Base-by-base conservation (phyloP, 371 early-diverging fungal genomes). In the Syncephalastrum monosporum region DNA sequence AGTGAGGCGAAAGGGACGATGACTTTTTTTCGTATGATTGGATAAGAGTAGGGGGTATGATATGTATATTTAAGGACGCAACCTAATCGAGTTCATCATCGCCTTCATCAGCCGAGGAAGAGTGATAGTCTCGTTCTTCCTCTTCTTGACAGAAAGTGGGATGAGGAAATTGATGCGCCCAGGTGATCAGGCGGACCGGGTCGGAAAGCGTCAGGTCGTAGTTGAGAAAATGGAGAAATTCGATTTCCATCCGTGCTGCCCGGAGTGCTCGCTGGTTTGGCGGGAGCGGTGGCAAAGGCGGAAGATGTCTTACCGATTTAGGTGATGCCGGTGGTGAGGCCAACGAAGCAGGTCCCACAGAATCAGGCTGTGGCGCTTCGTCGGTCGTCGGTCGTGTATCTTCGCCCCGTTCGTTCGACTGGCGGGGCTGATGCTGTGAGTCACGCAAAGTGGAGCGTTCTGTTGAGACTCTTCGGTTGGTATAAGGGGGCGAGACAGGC, bases 171-270 rank as follows among this genome's bases (percentile, higher is more conserved):
- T 51, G 52, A 19, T 63, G 63, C 13, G 73, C 73, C 77, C 73
- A 76, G 12, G 54, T 42, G 14, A 76, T 68, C 1, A 76, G 58
- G 12, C 60, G 43, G n/a, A 56, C 44, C 16, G 75, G 71, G 56
- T 74, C 71, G 38, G 62, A 46, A 14, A 69, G 49, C 4, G 69
- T 66, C 25, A 77, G 55, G 55, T 82, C 81, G 55, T 75, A 72
- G 16, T 82, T 69, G 47, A 84, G 55, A 57, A 82, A 80, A 16
- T 75, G 75, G 41, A 84, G 50, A 56, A 84, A 84, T 56, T 84
- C 85, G 51, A 75, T 63, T 55, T 84, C 85, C 83, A 84, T 80
- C 10, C 81, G 67, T 33, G 59, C 56, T 21, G 72, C 65, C 41
- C 64, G 57, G 38, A 53, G 42, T 29, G 49, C 60, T 19, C 53